A percentile compares a stretch with the other conserved stretches of the same genome.
Conservation (phyloP, 176 grass and related monocot species). For the Tillandsia fasciculata region DNA sequence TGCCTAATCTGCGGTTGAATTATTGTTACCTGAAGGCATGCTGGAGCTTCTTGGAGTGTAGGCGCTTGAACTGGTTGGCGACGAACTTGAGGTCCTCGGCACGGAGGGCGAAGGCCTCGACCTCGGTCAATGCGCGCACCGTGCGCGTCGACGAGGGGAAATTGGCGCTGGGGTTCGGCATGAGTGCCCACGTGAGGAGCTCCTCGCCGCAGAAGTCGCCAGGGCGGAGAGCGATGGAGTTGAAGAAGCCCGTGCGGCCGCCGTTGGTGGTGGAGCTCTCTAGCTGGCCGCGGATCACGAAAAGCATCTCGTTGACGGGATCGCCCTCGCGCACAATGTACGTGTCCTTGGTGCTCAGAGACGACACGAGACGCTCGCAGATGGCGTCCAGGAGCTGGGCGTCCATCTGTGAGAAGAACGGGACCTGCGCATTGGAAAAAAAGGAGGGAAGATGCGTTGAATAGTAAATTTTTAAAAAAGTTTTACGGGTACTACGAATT, state of each 20-base stretch:
- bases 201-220: slow-evolving; percentile 97
- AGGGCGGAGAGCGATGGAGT: slow-evolving; percentile 71
- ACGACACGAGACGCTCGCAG: slow-evolving; percentile 76
- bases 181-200: slow-evolving; percentile 85
- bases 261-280: slow-evolving; percentile 95
- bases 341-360: slow-evolving; percentile 83
- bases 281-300: slow-evolving; percentile 80
- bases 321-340: slow-evolving; percentile 86
- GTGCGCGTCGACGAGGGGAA: slow-evolving; percentile 79
- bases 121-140: slow-evolving; percentile 60
- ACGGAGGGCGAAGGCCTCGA: slow-evolving; percentile 82
- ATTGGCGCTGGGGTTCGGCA: slow-evolving; percentile 78
- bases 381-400: slow-evolving; percentile 91
- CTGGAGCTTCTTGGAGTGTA: slow-evolving; percentile 91
- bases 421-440: slow-evolving; percentile 31
- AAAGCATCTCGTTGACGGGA: slow-evolving; percentile 77
- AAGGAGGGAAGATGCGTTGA: neutral
- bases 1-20: too few relatives aligned
- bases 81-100: slow-evolving; percentile 94
- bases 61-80: slow-evolving; percentile 87
- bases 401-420: slow-evolving; percentile 98
- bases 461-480: neutral
- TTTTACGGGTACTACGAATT: too few relatives aligned
- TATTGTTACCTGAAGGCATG: slow-evolving; percentile 57
- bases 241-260: slow-evolving; percentile 84